Evolutionary conservation across 2,329 filamentous ascomycete genomes (phyloP).

Genomic region (Fusarium sp.): DNA sequence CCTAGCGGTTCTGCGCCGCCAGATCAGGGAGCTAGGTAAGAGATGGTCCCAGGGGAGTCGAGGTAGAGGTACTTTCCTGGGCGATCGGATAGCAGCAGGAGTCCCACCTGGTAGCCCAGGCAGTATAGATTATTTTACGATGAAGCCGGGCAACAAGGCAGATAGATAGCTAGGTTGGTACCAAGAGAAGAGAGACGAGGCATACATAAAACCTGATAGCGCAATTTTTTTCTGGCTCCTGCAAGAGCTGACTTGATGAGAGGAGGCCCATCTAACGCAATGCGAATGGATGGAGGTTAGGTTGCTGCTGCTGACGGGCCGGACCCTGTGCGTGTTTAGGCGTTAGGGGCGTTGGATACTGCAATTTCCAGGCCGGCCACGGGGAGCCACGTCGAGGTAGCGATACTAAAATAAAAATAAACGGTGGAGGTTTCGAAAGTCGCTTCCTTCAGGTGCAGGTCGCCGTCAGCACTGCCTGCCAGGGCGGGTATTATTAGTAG

Average conservation of each 20-base stretch:
- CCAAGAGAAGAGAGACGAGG: background rate
- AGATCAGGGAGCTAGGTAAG: constrained; percentile 28
- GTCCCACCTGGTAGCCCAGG: background rate
- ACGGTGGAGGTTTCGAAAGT: constrained; percentile 37
- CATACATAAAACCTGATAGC: background rate
- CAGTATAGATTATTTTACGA: background rate
- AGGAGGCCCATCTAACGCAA: constrained; percentile 18
- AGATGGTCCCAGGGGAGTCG: constrained; percentile 19
- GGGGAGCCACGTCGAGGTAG: constrained; percentile 32
- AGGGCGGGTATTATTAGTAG: constrained; percentile 24
- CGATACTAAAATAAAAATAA: constrained; percentile 36
- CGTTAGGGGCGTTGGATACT: constrained; percentile 39
- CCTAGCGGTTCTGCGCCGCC: constrained; percentile 16
- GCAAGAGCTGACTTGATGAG: background rate
- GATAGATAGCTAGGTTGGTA: background rate
- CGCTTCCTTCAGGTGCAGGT: constrained; percentile 32
- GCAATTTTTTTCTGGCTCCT: background rate
- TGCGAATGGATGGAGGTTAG: constrained; percentile 17
- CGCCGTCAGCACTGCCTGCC: constrained; percentile 37
- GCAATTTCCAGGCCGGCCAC: constrained; percentile 37
- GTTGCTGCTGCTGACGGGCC: constrained; percentile 31
- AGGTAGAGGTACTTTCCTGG: constrained; percentile 7
- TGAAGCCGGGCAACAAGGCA: background rate
- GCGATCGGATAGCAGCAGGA: constrained; percentile 25
- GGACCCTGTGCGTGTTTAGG: constrained; percentile 21